phyloP scores from a whole-genome alignment of 2,329 filamentous ascomycete genomes.

The Coleophoma cylindrospora region DNA sequence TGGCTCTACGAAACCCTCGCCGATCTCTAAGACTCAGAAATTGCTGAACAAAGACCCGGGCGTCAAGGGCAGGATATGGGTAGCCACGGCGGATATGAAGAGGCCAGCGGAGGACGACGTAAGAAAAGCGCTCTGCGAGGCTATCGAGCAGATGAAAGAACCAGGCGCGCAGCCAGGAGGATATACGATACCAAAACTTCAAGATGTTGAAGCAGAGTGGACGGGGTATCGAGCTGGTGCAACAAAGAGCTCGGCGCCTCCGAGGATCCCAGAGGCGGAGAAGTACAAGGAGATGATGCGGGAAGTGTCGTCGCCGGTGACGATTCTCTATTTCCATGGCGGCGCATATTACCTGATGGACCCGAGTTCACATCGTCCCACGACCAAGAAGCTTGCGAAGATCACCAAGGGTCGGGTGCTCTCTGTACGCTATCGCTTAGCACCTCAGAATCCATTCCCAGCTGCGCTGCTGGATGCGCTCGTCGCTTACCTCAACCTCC shows the following conservation, averaged over 20 bases:
- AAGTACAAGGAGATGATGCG: slow-evolving; percentile 64
- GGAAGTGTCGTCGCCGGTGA: slow-evolving; percentile 58
- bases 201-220: slow-evolving; percentile 68
- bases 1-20: slow-evolving; percentile 15
- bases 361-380: slow-evolving; percentile 58
- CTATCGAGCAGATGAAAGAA: slow-evolving; percentile 49
- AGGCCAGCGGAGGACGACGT: slow-evolving; percentile 50
- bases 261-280: slow-evolving; percentile 53
- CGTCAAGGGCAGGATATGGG: slow-evolving; percentile 77
- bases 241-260: slow-evolving; percentile 41
- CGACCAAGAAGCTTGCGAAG: slow-evolving; percentile 57
- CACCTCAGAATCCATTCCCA: slow-evolving; percentile 72
- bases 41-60: slow-evolving; percentile 57
- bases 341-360: slow-evolving; percentile 72
- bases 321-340: slow-evolving; percentile 71
- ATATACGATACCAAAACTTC: slow-evolving; percentile 44
- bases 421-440: slow-evolving; percentile 67
- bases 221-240: slow-evolving; percentile 61
- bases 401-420: slow-evolving; percentile 63
- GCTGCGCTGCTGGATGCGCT: slow-evolving; percentile 68
- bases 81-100: slow-evolving; percentile 64
- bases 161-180: slow-evolving; percentile 23
- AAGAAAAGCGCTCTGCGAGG: slow-evolving; percentile 50
- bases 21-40: slow-evolving; percentile 58
- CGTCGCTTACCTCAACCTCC: slow-evolving; percentile 64